Percentiles rank a stretch among this genome's conserved stretches.
Evolutionary conservation across 805 yeast species (phyloP).

Genomic region (Ogataea wickerhamii): DNA sequence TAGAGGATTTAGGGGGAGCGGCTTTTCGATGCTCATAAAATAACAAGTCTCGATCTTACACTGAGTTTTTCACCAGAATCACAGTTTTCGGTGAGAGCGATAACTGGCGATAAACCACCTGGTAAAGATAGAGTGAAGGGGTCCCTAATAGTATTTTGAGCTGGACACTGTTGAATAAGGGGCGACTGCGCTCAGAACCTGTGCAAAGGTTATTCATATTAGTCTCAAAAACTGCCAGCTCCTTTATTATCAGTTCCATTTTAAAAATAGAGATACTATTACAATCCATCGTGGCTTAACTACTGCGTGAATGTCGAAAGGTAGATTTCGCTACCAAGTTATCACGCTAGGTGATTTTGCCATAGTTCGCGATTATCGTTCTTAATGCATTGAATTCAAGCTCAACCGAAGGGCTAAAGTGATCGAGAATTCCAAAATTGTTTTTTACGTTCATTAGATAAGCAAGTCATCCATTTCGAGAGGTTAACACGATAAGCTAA

Average conservation of each 20-base stretch:
- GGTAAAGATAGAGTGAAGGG: conserved; percentile 15
- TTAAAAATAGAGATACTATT: conserved; percentile 4
- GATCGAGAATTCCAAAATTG: conserved; percentile 15
- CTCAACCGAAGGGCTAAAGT: conserved; percentile 6
- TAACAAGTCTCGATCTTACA: conserved; percentile 1
- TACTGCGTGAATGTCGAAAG: conserved; percentile 5
- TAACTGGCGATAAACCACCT: conserved; percentile 10
- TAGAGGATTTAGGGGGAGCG: too few species aligned
- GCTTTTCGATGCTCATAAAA: neutral
- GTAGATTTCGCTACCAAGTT: conserved; percentile 9
- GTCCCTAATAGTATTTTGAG: conserved; percentile 10
- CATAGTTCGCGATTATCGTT: conserved; percentile 10
- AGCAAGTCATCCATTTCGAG: conserved; percentile 9
- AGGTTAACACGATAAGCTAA: conserved; percentile 1
- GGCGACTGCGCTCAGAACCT: neutral
- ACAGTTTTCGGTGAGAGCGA: conserved; percentile 18
- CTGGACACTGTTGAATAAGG: conserved; percentile 3
- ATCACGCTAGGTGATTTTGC: conserved; percentile 10
- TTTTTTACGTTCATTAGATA: conserved; percentile 5
- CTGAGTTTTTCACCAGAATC: conserved; percentile 8
- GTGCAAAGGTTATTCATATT: conserved; percentile 1
- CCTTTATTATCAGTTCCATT: conserved; percentile 8
- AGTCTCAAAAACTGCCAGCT: conserved; percentile 7
- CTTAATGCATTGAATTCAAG: conserved; percentile 8
- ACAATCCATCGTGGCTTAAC: conserved; percentile 1